Conservation (phyloP, 495 filamentous ascomycete genomes). For the Neurospora sp. region DNA sequence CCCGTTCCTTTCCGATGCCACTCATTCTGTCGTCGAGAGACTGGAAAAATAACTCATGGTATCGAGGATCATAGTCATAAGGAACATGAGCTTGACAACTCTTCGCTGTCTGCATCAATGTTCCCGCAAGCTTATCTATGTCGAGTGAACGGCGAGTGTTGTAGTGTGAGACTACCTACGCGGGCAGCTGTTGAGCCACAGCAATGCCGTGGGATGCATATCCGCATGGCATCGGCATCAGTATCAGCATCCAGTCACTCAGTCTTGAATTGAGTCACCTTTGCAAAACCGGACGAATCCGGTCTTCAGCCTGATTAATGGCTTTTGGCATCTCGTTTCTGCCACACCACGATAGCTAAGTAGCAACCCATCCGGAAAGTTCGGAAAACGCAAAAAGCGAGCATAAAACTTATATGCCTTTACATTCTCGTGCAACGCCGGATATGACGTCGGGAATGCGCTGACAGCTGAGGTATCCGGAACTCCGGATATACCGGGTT, state of each 20-base stretch:
- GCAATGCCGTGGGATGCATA: background rate
- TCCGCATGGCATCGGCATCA: background rate
- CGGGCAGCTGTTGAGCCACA: background rate
- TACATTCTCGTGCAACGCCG: background rate
- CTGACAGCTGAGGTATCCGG: background rate
- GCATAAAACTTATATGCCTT: background rate
- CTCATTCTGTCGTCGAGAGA: background rate
- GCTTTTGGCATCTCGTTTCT: background rate
- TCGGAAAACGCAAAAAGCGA: background rate
- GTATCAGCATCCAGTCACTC: background rate
- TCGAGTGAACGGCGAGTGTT: background rate
- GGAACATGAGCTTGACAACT: background rate
- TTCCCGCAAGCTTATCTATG: background rate
- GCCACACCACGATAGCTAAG: background rate
- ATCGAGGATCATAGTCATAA: background rate
- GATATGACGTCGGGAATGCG: background rate
- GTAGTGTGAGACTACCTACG: background rate
- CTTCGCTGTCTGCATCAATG: background rate
- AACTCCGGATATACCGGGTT: background rate
- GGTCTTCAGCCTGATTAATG: background rate
- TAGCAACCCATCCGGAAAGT: background rate
- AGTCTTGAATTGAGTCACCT: background rate
- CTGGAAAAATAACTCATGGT: background rate
- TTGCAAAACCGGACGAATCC: background rate
- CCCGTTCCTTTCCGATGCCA: background rate